Base-by-base conservation (phyloP, 2,329 filamentous ascomycete species). In the Hypomyces perniciosus region DNA sequence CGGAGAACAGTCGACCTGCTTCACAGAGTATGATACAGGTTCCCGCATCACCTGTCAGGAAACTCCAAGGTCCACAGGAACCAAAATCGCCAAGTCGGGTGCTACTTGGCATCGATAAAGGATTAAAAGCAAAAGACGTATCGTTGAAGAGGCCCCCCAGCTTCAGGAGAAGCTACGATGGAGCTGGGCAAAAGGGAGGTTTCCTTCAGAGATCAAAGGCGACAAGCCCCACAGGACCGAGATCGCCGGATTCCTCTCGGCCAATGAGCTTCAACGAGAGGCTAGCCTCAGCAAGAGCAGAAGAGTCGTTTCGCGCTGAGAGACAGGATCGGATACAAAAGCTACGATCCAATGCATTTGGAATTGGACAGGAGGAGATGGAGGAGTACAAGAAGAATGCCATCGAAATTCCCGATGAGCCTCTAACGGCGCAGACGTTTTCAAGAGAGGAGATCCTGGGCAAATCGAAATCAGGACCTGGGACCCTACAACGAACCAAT, bases 31-130 rank as follows among this genome's bases (percentile, higher is more conserved):
- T 64, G 62, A 70, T 95, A 1, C 82, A 95, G 66, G 86, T 97
- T 10, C 90, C 90, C 2, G 81, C 79, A 3, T 85, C 83, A 7
- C 81, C 90, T 1, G 86, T 92, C 4, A 85, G 77, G 71, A 67
- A 81, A 72, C 58, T 74, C 59, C 69, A 76, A 65, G 67, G 73
- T 10, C 64, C 68, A 1, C 63, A 74, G 2, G 72, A 80, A 10
- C 84, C 83, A 34, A 81, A 78, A 28, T 96, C 91, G 1, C 92
- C 93, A 1, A 86, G 86, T 48, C 79, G 91, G 54, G 80, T 93
- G 10, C 69, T 90, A 13, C 68, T 97, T 12, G 92, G 93, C 5
- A 95, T 97, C 55, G 91, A 96, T 68, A 95, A 95, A 65, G 90
- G 90, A 1, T 72, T 91, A 34, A 86, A 78, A 59, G 90, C 85